These are phyloP conservation scores for Magnolia changhungtana DNA, from an alignment of 164 flowering plant species.

Conservation along the genomic window DNA sequence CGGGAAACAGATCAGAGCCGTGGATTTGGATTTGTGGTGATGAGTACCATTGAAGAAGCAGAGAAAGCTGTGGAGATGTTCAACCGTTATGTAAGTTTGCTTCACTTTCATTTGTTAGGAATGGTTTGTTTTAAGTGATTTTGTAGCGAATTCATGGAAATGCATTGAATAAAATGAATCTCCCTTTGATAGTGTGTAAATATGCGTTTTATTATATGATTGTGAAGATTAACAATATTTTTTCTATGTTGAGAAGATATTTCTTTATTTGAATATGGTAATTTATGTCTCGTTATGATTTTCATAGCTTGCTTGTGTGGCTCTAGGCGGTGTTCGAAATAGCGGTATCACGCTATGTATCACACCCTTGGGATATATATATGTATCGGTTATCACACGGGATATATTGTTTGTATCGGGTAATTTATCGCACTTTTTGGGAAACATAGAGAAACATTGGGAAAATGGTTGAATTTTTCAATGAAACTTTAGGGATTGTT, in stretches of 20 bases:
- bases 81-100: conserved; percentile 57
- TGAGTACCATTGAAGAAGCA: conserved; percentile 90
- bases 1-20: conserved; percentile 78
- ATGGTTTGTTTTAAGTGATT: neutral
- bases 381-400: too few species aligned
- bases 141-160: neutral
- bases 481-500: too few species aligned
- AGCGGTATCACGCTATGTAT: too few species aligned
- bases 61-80: conserved; percentile 81
- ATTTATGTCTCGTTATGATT: too few species aligned
- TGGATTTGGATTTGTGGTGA: conserved; percentile 90
- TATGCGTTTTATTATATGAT: neutral
- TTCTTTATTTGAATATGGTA: neutral
- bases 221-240: neutral
- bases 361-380: too few species aligned
- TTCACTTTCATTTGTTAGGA: neutral
- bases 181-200: neutral
- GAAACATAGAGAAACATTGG: too few species aligned
- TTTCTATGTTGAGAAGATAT: too few species aligned
- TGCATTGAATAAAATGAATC: neutral
- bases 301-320: too few species aligned
- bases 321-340: too few species aligned
- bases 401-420: too few species aligned
- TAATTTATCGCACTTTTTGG: too few species aligned
- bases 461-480: too few species aligned